Evolutionary conservation across 257 asterid species (phyloP).

Genomic region (Nicotiana otophora): DNA sequence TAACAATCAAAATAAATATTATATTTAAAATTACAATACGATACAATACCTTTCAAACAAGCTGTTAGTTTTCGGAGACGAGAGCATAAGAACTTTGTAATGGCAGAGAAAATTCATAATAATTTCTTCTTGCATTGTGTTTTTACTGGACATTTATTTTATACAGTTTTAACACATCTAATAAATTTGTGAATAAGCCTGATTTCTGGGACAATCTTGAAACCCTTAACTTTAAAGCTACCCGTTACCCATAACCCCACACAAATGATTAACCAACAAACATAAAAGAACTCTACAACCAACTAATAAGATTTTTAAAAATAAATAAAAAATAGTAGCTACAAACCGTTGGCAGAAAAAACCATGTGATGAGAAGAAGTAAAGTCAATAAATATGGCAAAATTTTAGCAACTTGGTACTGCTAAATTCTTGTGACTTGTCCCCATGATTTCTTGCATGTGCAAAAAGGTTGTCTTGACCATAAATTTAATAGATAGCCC

Average conservation of each 20-base stretch:
- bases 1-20: no score
- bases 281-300: not conserved
- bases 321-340: no score
- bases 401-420: not conserved
- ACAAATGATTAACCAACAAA: slow-evolving; percentile 5
- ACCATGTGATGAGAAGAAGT: not conserved
- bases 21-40: no score
- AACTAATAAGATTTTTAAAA: not conserved
- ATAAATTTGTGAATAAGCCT: not conserved
- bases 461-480: not conserved
- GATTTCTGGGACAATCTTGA: not conserved
- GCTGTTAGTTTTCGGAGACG: no score
- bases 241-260: not conserved
- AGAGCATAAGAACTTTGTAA: no score
- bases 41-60: no score
- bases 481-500: not conserved
- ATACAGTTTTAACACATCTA: no score
- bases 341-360: not conserved
- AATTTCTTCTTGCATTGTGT: no score
- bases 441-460: slow-evolving; percentile 7
- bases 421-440: not conserved
- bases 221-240: not conserved
- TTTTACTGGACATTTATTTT: no score
- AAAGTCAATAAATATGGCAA: slow-evolving; percentile 3
- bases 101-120: no score